phyloP scores from a whole-genome alignment of 2,329 filamentous ascomycete species.

The Exutisphaerella laricina region DNA sequence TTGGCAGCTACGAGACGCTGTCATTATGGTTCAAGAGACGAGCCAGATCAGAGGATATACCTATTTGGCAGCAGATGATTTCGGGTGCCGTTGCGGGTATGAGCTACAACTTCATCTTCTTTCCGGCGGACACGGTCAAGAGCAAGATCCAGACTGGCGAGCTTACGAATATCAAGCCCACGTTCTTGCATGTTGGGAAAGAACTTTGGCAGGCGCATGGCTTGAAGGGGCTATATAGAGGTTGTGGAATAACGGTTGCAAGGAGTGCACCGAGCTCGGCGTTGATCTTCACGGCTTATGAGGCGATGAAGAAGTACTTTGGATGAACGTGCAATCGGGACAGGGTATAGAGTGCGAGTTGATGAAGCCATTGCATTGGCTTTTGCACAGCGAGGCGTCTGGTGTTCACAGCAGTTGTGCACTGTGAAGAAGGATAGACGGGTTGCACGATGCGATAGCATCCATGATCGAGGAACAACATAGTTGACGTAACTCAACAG shows the following conservation, averaged over 20 bases:
- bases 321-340: no score
- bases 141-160: conserved; percentile 91
- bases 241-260: conserved; percentile 87
- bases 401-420: no score
- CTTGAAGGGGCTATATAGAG: conserved; percentile 78
- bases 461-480: no score
- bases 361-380: no score
- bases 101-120: conserved; percentile 95
- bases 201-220: conserved; percentile 79
- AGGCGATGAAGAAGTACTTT: conserved; percentile 70
- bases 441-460: no score
- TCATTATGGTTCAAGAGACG: conserved; percentile 58
- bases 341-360: no score
- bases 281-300: conserved; percentile 94
- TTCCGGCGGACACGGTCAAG: conserved; percentile 95
- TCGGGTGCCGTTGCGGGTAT: conserved; percentile 86
- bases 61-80: conserved; percentile 79
- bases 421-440: no score
- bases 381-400: no score
- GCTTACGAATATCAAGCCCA: conserved; percentile 42
- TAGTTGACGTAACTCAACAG: no score
- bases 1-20: conserved; percentile 79
- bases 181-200: conserved; percentile 66
- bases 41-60: conserved; percentile 50
- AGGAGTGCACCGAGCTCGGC: conserved; percentile 92